Conservation (phyloP, 306 rosid species). For the Trichosanthes truncata region DNA sequence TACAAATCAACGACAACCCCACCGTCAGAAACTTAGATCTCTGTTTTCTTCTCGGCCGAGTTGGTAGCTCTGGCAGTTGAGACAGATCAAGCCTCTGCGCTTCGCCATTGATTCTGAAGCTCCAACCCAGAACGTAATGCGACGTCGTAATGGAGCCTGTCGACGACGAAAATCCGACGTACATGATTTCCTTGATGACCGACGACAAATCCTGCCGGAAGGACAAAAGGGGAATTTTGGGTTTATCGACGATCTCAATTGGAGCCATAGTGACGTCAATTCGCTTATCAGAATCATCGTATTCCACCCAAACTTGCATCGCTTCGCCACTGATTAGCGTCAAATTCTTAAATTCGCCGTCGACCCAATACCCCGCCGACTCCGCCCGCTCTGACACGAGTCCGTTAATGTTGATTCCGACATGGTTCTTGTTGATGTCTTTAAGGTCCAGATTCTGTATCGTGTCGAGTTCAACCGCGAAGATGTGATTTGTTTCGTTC, state of each 20-base stretch:
- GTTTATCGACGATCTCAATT: slow-evolving; percentile 19
- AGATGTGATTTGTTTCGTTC: slow-evolving; percentile 23
- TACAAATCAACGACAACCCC: slow-evolving; percentile 9
- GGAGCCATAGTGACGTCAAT: slow-evolving; percentile 52
- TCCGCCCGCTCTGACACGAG: slow-evolving; percentile 20
- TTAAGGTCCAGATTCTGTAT: slow-evolving; percentile 24
- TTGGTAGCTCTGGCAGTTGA: not conserved
- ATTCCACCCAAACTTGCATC: slow-evolving; percentile 60
- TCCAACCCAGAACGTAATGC: slow-evolving; percentile 62
- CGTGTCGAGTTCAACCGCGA: slow-evolving; percentile 60
- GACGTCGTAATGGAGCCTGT: slow-evolving; percentile 37
- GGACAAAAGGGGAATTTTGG: slow-evolving; percentile 38
- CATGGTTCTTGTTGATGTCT: slow-evolving; percentile 59
- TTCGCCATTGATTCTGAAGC: slow-evolving; percentile 43
- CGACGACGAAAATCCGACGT: slow-evolving; percentile 64
- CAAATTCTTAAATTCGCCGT: slow-evolving; percentile 15
- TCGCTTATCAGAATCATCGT: slow-evolving; percentile 28
- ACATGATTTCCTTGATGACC: slow-evolving; percentile 24
- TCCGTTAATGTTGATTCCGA: slow-evolving; percentile 50
- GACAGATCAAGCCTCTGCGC: slow-evolving; percentile 26
- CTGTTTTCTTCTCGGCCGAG: not conserved
- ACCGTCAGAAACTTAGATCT: not conserved
- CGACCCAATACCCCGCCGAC: slow-evolving; percentile 28
- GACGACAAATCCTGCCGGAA: slow-evolving; percentile 36
- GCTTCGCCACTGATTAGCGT: slow-evolving; percentile 34